Percentiles rank a stretch among this genome's conserved stretches.
These are phyloP conservation scores for Diaporthe helianthi DNA, from an alignment of 2,329 filamentous ascomycete genomes.

Conservation along the genomic window DNA sequence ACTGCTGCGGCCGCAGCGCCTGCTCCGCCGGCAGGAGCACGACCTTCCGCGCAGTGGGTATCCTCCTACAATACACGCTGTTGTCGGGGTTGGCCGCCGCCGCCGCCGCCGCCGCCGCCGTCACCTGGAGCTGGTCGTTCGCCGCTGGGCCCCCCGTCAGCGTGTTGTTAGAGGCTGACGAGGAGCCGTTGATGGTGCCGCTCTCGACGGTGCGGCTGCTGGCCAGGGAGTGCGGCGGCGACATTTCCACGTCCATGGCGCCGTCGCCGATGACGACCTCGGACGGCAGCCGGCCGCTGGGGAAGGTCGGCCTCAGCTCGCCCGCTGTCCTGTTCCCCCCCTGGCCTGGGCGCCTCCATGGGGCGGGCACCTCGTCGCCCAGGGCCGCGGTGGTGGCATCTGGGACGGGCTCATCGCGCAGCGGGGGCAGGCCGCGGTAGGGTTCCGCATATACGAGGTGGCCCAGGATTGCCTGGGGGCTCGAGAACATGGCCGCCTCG, in stretches of 20 bases:
- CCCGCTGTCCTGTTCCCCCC: slow-evolving; percentile 34
- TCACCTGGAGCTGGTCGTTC: slow-evolving; percentile 38
- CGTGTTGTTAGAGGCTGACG: slow-evolving; percentile 56
- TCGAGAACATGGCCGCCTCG: slow-evolving; percentile 72
- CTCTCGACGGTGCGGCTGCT: slow-evolving; percentile 67
- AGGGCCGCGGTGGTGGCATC: slow-evolving; percentile 52
- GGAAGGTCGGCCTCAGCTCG: slow-evolving; percentile 45
- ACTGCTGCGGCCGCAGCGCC: slow-evolving; percentile 73
- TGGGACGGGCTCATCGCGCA: slow-evolving; percentile 68
- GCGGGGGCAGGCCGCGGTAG: slow-evolving; percentile 70
- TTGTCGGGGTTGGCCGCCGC: slow-evolving; percentile 39
- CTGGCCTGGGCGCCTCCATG: slow-evolving; percentile 35
- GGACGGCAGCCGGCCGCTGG: slow-evolving; percentile 44
- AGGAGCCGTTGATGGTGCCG: slow-evolving; percentile 54
- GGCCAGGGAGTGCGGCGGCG: slow-evolving; percentile 53
- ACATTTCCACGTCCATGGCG: slow-evolving; percentile 45
- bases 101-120: background rate
- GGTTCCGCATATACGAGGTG: slow-evolving; percentile 74
- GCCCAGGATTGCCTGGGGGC: slow-evolving; percentile 75
- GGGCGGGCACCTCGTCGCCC: slow-evolving; percentile 38
- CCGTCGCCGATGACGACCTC: slow-evolving; percentile 33
- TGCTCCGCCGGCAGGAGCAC: slow-evolving; percentile 73
- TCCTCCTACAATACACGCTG: slow-evolving; percentile 63
- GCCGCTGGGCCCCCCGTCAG: slow-evolving; percentile 37
- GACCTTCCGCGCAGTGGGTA: slow-evolving; percentile 71